phyloP scores from a whole-genome alignment of 306 rosid species.

The Delonix regia region DNA sequence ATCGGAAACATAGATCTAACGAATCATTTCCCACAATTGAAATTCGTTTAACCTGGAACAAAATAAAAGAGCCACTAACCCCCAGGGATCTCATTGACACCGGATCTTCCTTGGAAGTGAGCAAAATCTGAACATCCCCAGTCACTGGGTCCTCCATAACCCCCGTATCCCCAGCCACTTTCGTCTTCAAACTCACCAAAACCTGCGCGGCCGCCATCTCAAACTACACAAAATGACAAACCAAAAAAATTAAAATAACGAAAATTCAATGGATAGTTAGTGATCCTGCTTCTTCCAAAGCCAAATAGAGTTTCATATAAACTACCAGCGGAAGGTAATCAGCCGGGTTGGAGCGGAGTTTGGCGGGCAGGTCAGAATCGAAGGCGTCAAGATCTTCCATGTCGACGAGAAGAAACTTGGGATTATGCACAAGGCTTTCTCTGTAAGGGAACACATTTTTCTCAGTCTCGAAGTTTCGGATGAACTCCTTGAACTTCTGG shows the following conservation, averaged over 20 bases:
- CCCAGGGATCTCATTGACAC: slow-evolving; percentile 84
- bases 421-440: slow-evolving; percentile 77
- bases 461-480: slow-evolving; percentile 75
- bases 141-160: slow-evolving; percentile 81
- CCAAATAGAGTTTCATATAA: not conserved
- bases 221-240: slow-evolving; percentile 50
- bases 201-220: slow-evolving; percentile 98
- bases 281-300: not conserved
- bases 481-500: slow-evolving; percentile 91
- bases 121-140: slow-evolving; percentile 87
- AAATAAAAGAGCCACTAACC: slow-evolving; percentile 48
- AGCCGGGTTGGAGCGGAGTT: slow-evolving; percentile 81
- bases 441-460: slow-evolving; percentile 80
- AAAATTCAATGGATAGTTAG: not conserved
- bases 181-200: slow-evolving; percentile 76
- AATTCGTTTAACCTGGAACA: slow-evolving; percentile 4
- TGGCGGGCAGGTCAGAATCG: slow-evolving; percentile 76
- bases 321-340: slow-evolving; percentile 79
- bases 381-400: slow-evolving; percentile 80
- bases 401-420: slow-evolving; percentile 64
- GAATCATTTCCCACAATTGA: not conserved
- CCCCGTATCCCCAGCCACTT: slow-evolving; percentile 84
- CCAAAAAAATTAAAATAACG: not conserved
- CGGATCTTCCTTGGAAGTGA: slow-evolving; percentile 83
- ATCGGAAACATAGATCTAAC: slow-evolving; percentile 9